These are phyloP conservation scores for Colletotrichum lini DNA, from an alignment of 2,329 filamentous ascomycete species.

Conservation along the genomic window DNA sequence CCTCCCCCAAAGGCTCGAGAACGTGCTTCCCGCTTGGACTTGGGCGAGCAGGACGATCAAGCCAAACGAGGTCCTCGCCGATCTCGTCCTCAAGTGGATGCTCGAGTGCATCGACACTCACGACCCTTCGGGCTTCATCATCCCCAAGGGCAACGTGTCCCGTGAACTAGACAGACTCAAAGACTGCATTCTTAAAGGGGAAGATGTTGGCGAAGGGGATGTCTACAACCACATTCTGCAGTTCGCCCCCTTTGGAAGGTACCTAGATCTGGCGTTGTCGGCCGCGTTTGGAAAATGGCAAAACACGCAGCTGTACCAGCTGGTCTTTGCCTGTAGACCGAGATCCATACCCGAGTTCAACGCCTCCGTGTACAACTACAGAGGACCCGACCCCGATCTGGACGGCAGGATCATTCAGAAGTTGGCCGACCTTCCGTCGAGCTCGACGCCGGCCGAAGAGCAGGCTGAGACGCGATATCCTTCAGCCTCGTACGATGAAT, in stretches of 20 bases:
- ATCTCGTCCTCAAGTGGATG: conserved; percentile 45
- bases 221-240: conserved; percentile 22
- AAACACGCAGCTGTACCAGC: conserved; percentile 19
- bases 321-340: conserved; percentile 30
- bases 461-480: conserved; percentile 14
- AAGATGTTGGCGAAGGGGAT: conserved; percentile 23
- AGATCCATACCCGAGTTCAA: conserved; percentile 11
- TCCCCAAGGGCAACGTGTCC: conserved; percentile 19
- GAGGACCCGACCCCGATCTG: conserved; percentile 21
- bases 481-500: conserved; percentile 21
- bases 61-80: conserved; percentile 45
- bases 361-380: conserved; percentile 34
- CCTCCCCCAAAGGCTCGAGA: conserved; percentile 44
- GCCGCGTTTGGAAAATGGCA: conserved; percentile 22
- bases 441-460: conserved; percentile 2
- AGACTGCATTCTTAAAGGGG: neutral
- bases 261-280: conserved; percentile 20
- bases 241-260: conserved; percentile 14
- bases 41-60: conserved; percentile 43
- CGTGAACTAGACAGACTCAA: conserved; percentile 29
- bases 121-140: conserved; percentile 37
- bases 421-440: conserved; percentile 20
- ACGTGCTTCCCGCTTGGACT: conserved; percentile 47
- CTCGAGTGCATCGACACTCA: conserved; percentile 39
- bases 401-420: conserved; percentile 29